These are phyloP conservation scores for Haplosporangium gracile DNA, from an alignment of 192 early-diverging fungal species.

Conservation along the genomic window DNA sequence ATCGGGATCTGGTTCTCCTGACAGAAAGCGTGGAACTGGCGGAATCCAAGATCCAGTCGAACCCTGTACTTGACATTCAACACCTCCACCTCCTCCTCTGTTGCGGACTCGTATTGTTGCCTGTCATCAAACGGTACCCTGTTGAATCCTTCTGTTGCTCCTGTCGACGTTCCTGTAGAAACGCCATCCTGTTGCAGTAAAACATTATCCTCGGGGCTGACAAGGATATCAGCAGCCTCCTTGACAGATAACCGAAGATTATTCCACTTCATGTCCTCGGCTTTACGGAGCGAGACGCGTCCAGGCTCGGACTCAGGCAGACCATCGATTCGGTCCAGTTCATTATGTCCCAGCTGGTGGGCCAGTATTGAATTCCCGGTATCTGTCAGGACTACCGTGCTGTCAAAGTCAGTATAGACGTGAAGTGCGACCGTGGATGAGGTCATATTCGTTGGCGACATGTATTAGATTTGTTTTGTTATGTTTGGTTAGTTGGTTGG, in stretches of 20 bases:
- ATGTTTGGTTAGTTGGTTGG: not conserved
- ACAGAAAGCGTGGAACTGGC: slow-evolving; percentile 24
- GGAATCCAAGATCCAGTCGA: slow-evolving; percentile 36
- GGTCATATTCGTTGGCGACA: slow-evolving; percentile 21
- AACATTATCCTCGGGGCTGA: slow-evolving; percentile 13
- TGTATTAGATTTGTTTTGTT: not conserved
- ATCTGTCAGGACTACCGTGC: slow-evolving; percentile 31
- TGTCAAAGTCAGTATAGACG: slow-evolving; percentile 45
- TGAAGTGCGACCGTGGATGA: not conserved
- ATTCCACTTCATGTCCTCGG: slow-evolving; percentile 53
- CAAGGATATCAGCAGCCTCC: slow-evolving; percentile 42
- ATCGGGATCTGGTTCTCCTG: slow-evolving; percentile 24
- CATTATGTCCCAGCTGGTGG: slow-evolving; percentile 25
- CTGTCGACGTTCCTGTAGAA: not conserved
- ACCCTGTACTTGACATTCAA: slow-evolving; percentile 20
- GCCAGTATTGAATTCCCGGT: slow-evolving; percentile 22
- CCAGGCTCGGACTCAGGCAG: slow-evolving; percentile 27
- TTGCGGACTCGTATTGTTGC: not conserved
- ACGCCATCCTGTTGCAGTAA: not conserved
- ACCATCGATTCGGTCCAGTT: slow-evolving; percentile 30
- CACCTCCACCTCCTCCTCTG: not conserved
- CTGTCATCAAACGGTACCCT: not conserved
- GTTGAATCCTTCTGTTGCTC: not conserved
- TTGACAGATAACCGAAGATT: slow-evolving; percentile 13
- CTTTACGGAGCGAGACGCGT: slow-evolving; percentile 20